Percentiles rank a stretch among this genome's conserved stretches.
phyloP scores from a whole-genome alignment of 129 eudicot species.

The sunflower (Helianthus annuus) region HanXRQr2.0-SUNRISE NC_035440.2:84762471-84762970 shows the following conservation, averaged over 20 bases:
- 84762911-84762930: constrained; percentile 15
- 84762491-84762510: too few species aligned
- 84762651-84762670: constrained; percentile 32
- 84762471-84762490: background rate
- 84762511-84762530: too few species aligned
- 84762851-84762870: background rate
- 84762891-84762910: constrained; percentile 9
- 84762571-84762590: too few species aligned
- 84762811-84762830: constrained; percentile 27
- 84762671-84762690: constrained; percentile 13
- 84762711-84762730: background rate
- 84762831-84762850: constrained; percentile 4
- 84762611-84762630: background rate
- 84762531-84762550: too few species aligned
- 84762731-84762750: background rate
- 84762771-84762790: background rate
- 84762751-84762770: background rate
- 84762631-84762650: constrained; percentile 27
- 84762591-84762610: background rate
- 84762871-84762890: constrained; percentile 11
- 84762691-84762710: background rate
- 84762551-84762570: too few species aligned
- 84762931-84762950: constrained; percentile 23
- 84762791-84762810: constrained; percentile 18
- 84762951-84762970: constrained; percentile 32